Conservation (phyloP, 139 green algal species). For the Tetratostichococcus sp. region DNA sequence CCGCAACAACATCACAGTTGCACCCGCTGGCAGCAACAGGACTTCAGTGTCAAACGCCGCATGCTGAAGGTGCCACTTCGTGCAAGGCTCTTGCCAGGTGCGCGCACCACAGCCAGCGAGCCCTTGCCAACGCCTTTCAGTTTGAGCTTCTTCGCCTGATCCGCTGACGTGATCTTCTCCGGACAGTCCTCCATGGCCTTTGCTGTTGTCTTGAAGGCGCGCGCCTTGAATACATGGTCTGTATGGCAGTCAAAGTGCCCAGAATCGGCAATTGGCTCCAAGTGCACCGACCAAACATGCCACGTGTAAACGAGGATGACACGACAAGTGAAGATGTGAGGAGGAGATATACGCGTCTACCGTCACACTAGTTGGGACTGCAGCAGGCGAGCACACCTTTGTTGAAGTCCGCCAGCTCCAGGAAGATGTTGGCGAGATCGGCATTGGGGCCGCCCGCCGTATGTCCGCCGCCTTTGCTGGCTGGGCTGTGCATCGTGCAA, state of each 20-base stretch:
- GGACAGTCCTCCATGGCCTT: constrained; percentile 4
- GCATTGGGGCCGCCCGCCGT: background rate
- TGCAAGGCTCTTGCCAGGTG: too few species aligned
- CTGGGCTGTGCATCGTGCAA: background rate
- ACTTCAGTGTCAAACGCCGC: too few species aligned
- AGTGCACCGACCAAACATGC: too few species aligned
- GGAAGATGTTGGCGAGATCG: background rate
- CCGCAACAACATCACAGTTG: too few species aligned
- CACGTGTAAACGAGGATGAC: too few species aligned
- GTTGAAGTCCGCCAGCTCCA: background rate
- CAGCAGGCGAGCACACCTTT: background rate
- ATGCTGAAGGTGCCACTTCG: too few species aligned
- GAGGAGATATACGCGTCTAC: too few species aligned
- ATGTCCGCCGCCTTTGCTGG: background rate
- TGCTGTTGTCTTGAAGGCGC: constrained; percentile 10
- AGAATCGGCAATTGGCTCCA: too few species aligned
- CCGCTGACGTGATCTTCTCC: constrained; percentile 5
- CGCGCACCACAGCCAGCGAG: constrained; percentile 11
- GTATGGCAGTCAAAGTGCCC: background rate
- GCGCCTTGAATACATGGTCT: constrained; percentile 8
- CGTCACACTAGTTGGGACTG: too few species aligned
- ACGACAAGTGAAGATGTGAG: too few species aligned
- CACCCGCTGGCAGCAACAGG: too few species aligned
- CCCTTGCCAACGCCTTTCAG: constrained; percentile 24
- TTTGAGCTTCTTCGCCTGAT: constrained; percentile 10